These are phyloP conservation scores for Verbena officinalis DNA, from an alignment of 257 asterid species.

Conservation along the genomic window DNA sequence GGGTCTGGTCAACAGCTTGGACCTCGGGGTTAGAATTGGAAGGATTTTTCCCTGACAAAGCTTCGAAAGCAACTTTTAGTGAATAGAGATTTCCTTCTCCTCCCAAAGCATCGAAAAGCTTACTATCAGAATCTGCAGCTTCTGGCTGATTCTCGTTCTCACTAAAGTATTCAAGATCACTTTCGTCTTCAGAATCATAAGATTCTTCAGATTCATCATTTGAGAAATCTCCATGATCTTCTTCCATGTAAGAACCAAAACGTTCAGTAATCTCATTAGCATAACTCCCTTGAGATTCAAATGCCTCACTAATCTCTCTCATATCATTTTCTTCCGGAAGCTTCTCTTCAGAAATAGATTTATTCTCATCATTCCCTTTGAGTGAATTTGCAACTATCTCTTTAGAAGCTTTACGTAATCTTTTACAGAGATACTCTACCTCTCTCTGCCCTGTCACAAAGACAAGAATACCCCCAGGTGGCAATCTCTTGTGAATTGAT, in stretches of 20 bases:
- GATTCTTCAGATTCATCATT: constrained; percentile 66
- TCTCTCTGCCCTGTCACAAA: constrained; percentile 95
- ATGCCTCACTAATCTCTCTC: constrained; percentile 78
- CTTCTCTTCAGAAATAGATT: constrained; percentile 43
- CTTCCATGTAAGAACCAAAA: constrained; percentile 62
- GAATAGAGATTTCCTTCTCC: constrained; percentile 54
- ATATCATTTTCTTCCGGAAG: constrained; percentile 48
- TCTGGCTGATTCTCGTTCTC: constrained; percentile 50
- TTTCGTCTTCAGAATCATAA: constrained; percentile 69
- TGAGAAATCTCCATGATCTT: constrained; percentile 48
- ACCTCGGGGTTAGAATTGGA: constrained; percentile 29
- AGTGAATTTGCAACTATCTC: constrained; percentile 44
- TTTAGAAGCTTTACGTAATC: constrained; percentile 62
- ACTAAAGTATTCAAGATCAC: constrained; percentile 64
- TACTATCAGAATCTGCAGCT: constrained; percentile 41
- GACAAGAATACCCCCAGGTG: constrained; percentile 94
- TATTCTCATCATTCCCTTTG: constrained; percentile 32
- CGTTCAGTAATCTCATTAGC: constrained; percentile 67
- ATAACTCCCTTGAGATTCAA: constrained; percentile 57
- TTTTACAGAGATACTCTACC: constrained; percentile 80
- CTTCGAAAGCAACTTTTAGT: constrained; percentile 76
- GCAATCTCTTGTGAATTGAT: constrained; percentile 89
- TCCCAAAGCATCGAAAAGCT: constrained; percentile 43
- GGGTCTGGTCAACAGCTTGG: constrained; percentile 33
- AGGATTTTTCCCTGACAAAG: constrained; percentile 55